Conservation (phyloP, 441 rosid species). For the Biscutella laevigata region DNA sequence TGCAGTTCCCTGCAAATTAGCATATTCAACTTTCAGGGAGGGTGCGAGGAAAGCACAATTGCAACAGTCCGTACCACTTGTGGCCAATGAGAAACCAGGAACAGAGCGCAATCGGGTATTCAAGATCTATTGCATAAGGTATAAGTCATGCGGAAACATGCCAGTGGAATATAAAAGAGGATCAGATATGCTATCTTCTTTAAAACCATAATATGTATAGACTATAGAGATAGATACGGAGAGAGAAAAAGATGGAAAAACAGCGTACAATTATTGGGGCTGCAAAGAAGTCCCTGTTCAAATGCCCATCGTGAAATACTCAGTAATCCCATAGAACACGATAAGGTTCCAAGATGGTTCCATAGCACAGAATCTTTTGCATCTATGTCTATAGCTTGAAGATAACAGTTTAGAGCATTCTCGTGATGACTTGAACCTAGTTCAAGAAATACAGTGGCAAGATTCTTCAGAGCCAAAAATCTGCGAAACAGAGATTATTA, state of each 20-base stretch:
- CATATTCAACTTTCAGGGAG: conserved; percentile 6
- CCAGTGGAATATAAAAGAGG: neutral
- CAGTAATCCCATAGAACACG: conserved; percentile 89
- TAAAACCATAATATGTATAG: neutral
- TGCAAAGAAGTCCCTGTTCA: conserved; percentile 97
- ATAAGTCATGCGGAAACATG: conserved; percentile 5
- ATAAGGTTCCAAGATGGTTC: conserved; percentile 94
- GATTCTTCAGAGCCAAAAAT: conserved; percentile 93
- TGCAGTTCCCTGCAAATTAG: conserved; percentile 79
- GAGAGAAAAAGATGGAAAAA: conserved; percentile 13
- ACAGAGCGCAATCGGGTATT: conserved; percentile 7
- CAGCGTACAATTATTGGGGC: conserved; percentile 98
- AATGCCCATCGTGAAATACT: conserved; percentile 98
- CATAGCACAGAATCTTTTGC: conserved; percentile 94
- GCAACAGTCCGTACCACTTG: conserved; percentile 6
- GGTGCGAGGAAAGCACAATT: neutral
- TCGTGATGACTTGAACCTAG: conserved; percentile 81
- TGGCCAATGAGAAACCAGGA: conserved; percentile 3
- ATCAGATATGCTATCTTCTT: neutral
- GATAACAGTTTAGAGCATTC: conserved; percentile 86
- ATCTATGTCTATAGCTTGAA: conserved; percentile 97
- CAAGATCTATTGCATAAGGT: neutral
- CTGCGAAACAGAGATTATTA: conserved; percentile 30
- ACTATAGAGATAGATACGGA: neutral
- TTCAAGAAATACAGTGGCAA: conserved; percentile 84